phyloP scores from a whole-genome alignment of 257 asterid species.

The Fraxinus quadrangulata region DNA sequence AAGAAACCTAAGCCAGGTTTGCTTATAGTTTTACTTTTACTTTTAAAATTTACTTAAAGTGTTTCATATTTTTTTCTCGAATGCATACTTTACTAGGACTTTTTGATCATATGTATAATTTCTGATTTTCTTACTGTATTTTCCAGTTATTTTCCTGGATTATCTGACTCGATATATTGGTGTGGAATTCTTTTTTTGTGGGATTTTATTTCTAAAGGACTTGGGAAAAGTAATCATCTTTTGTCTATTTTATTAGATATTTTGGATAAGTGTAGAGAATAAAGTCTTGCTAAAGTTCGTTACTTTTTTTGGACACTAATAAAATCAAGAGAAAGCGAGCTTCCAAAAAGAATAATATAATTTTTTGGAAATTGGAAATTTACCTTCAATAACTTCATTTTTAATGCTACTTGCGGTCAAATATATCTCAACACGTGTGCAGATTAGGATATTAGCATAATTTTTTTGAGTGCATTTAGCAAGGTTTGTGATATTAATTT shows the following conservation, averaged over 20 bases:
- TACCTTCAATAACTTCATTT: neutral
- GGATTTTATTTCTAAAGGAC: neutral
- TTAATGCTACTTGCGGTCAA: neutral
- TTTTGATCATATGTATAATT: neutral
- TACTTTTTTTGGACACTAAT: neutral
- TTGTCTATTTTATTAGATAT: neutral
- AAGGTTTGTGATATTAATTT: neutral
- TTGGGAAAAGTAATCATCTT: neutral
- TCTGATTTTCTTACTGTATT: neutral
- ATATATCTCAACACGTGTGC: neutral
- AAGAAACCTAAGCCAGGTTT: slow-evolving; percentile 78
- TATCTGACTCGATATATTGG: neutral
- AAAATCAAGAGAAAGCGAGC: neutral
- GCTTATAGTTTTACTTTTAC: neutral
- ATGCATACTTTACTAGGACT: neutral
- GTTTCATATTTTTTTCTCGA: slow-evolving; percentile 1
- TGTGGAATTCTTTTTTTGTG: neutral
- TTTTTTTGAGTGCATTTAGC: neutral
- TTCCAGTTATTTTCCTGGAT: slow-evolving; percentile 13
- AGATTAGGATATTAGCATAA: neutral
- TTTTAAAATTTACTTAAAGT: neutral
- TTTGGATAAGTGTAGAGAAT: neutral
- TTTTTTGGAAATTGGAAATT: neutral
- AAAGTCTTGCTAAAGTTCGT: neutral
- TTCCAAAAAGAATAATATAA: neutral